These are phyloP conservation scores for Penicillium bovifimosum DNA, from an alignment of 495 filamentous ascomycete species.

Conservation along the genomic window DNA sequence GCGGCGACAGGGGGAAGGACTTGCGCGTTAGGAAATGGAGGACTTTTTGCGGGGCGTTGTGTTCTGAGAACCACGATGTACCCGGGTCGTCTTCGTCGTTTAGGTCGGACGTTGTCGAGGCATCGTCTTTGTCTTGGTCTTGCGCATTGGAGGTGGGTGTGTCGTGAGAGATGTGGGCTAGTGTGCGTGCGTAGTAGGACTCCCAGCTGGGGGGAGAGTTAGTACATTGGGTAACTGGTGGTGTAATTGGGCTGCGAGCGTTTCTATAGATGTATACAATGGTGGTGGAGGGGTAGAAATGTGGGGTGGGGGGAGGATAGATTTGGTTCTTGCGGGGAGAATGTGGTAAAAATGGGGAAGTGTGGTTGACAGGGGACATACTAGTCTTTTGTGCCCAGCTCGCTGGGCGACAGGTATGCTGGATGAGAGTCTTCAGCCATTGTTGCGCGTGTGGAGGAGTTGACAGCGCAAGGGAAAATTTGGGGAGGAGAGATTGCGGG, in stretches of 20 bases:
- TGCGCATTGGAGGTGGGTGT: background rate
- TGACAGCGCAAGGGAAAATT: constrained; percentile 16
- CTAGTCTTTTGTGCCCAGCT: constrained; percentile 53
- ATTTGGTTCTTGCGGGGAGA: background rate
- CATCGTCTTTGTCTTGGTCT: constrained; percentile 4
- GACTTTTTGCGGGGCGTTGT: constrained; percentile 46
- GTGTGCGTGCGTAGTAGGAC: constrained; percentile 42
- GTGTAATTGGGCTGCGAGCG: background rate
- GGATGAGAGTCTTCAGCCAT: constrained; percentile 33
- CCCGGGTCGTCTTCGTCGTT: constrained; percentile 45
- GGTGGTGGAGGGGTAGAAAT: constrained; percentile 16
- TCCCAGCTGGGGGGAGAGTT: constrained; percentile 34
- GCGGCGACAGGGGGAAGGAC: constrained; percentile 34
- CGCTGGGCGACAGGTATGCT: constrained; percentile 44
- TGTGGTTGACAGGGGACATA: constrained; percentile 21
- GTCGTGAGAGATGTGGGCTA: constrained; percentile 32
- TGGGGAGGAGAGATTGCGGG: constrained; percentile 6
- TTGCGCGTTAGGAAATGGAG: constrained; percentile 37
- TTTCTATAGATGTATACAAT: background rate
- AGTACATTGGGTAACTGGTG: background rate
- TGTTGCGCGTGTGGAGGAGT: background rate
- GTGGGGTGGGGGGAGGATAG: too few relatives aligned
- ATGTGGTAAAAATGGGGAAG: too few relatives aligned
- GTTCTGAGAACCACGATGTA: constrained; percentile 50
- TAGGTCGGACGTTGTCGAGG: constrained; percentile 10